Base-by-base conservation (phyloP, 2,329 filamentous ascomycete genomes). In the Fusarium paranaense region DNA sequence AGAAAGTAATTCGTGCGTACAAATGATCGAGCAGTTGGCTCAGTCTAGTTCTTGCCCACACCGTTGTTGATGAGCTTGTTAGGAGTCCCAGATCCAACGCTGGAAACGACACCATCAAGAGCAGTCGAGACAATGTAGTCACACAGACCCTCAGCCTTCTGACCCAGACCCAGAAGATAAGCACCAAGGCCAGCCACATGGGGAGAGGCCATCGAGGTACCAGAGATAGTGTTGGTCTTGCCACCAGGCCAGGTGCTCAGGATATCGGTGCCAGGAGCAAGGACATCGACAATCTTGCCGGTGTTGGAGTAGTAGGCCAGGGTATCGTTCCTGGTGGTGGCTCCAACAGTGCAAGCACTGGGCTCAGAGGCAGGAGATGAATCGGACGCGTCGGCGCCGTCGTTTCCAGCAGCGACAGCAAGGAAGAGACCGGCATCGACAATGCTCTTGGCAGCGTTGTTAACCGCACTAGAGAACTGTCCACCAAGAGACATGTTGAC, bases 401-500 rank as follows among this genome's bases (percentile, higher is more conserved):
- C 81, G 77, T 90, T 90, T 50, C 89, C 89, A 20, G 89, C 89
- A 3, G 89, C 89, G 13, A 90, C 88, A 60, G 86, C 88, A 42
- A 89, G 82, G 76, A 89, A 88, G 69, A 89, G 81, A 16, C 88
- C 88, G 0, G 83, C 81, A 9, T 73, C 74, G 72, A 87, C 82
- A 30, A 88, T 82, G 63, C 80, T 81, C 32, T 82, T 83, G 10
- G 89, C 87, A 10, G 88, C 88, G 20, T 77, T 79, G 84, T 90
- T 90, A 72, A 90, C 75, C 13, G 87, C 79, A 3, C 81, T 66
- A 4, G 87, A 87, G 67, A 75, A 81, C 66, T 75, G 61, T 18
- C 88, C 88, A 11, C 89, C 88, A 5, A 91, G 85, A 18, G 87
- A 89, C 88, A 90, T 89, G 82, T 87, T 89, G 75, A 87, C 85